These are phyloP conservation scores for Tarenaya hassleriana DNA, from an alignment of 345 rosid genomes.

Conservation along the genomic window DNA sequence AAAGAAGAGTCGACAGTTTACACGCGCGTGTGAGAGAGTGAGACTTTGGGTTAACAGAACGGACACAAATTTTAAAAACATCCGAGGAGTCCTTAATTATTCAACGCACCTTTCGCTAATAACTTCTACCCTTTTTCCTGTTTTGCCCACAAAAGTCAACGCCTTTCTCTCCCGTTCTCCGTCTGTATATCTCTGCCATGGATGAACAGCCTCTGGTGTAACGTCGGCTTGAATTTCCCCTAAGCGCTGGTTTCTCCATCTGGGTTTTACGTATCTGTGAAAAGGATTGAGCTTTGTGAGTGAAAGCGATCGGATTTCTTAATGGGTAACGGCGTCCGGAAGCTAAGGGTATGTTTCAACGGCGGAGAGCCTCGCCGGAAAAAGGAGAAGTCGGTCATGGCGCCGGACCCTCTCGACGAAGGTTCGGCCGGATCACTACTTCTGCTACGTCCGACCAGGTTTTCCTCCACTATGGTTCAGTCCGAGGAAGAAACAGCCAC, in stretches of 20 bases:
- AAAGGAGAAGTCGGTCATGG: conserved; percentile 28
- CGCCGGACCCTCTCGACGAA: conserved; percentile 56
- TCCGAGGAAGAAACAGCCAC: conserved; percentile 59
- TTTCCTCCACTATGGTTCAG: conserved; percentile 57
- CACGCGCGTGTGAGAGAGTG: too few relatives aligned
- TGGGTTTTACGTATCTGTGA: neutral
- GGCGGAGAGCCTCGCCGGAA: conserved; percentile 37
- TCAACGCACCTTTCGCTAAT: too few relatives aligned
- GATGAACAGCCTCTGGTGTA: too few relatives aligned
- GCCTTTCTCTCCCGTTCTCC: conserved; percentile 14
- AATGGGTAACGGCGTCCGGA: conserved; percentile 68
- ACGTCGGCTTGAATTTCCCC: too few relatives aligned
- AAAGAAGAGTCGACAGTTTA: too few relatives aligned
- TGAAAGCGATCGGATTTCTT: too few relatives aligned
- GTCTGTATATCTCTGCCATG: conserved; percentile 1
- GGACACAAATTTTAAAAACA: too few relatives aligned
- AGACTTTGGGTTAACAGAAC: too few relatives aligned
- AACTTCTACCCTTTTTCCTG: too few relatives aligned
- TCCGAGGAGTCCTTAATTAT: too few relatives aligned
- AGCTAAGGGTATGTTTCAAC: conserved; percentile 53
- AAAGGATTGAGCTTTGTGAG: neutral
- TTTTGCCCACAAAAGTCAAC: too few relatives aligned
- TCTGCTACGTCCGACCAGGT: conserved; percentile 61
- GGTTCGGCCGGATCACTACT: conserved; percentile 73
- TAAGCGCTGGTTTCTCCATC: conserved; percentile 16